Percentiles rank a stretch among this genome's conserved stretches.
Conservation (phyloP, 1,284 basidiomycete genomes). For the Ceratobasidium sp. region DNA sequence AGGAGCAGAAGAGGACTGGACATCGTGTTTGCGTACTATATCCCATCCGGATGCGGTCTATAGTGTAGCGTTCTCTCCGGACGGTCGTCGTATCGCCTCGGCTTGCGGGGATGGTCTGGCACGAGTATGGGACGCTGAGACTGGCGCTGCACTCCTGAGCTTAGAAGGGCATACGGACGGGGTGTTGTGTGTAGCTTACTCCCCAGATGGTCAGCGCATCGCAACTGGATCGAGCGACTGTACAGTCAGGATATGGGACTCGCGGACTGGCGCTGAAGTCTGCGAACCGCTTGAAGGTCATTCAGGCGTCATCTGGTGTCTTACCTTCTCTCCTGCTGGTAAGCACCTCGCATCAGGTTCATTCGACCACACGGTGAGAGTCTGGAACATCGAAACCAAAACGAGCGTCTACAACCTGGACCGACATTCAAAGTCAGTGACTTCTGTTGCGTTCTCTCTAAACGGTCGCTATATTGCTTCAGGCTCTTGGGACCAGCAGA, state of each 20-base stretch:
- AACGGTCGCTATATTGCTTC: neutral
- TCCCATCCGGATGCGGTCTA: neutral
- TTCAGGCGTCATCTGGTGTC: neutral
- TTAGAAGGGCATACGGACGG: neutral
- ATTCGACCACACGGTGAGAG: neutral
- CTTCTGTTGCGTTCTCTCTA: slow-evolving; percentile 8
- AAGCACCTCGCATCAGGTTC: neutral
- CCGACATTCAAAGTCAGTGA: neutral
- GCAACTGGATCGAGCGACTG: neutral
- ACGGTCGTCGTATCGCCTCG: neutral
- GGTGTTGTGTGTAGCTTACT: neutral
- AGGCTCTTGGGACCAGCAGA: neutral
- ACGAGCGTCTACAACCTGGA: neutral
- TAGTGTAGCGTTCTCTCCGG: neutral
- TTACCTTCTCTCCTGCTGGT: neutral
- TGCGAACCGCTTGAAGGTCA: neutral
- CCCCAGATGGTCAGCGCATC: neutral
- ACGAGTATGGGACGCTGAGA: slow-evolving; percentile 13
- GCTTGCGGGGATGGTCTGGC: neutral
- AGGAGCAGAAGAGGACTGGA: neutral
- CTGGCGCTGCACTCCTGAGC: neutral
- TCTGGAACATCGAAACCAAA: neutral
- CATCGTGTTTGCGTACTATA: neutral
- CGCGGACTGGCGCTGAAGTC: neutral
- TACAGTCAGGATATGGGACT: neutral